Percentiles rank a stretch among this genome's conserved stretches.
Evolutionary conservation across 2,329 filamentous ascomycete species (phyloP).

Genomic region (Setomelanomma holmii): DNA sequence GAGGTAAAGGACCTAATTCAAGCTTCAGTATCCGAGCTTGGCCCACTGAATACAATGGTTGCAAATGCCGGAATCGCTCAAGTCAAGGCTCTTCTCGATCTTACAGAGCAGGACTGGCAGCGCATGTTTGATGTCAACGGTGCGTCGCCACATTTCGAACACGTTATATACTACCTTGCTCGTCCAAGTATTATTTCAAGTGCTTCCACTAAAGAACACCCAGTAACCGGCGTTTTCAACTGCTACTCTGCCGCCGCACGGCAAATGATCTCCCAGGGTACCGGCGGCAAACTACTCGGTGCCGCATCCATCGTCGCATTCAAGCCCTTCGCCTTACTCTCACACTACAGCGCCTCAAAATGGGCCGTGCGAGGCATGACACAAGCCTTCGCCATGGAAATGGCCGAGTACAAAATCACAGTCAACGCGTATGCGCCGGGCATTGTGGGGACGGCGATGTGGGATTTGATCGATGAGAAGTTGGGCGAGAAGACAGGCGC

Average conservation of each 20-base stretch:
- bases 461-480: conserved; percentile 71
- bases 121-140: conserved; percentile 69
- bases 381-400: conserved; percentile 71
- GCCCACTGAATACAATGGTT: conserved; percentile 61
- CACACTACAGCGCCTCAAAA: conserved; percentile 70
- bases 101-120: conserved; percentile 64
- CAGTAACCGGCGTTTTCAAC: conserved; percentile 68
- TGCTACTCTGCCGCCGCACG: conserved; percentile 69
- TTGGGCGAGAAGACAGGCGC: conserved; percentile 60
- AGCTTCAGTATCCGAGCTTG: conserved; percentile 60
- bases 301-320: conserved; percentile 64
- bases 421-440: conserved; percentile 73
- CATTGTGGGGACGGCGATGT: conserved; percentile 72
- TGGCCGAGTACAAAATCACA: conserved; percentile 69
- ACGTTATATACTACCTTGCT: not conserved
- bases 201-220: too few relatives aligned
- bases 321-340: conserved; percentile 65
- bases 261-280: conserved; percentile 69
- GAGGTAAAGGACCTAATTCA: conserved; percentile 63
- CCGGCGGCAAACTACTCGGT: conserved; percentile 58
- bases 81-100: conserved; percentile 62
- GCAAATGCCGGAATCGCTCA: conserved; percentile 70
- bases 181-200: too few relatives aligned
- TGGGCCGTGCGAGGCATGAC: conserved; percentile 72
- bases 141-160: not conserved